Base-by-base conservation (phyloP, 371 early-diverging fungal species). In the Zancudomyces culisetae region DNA sequence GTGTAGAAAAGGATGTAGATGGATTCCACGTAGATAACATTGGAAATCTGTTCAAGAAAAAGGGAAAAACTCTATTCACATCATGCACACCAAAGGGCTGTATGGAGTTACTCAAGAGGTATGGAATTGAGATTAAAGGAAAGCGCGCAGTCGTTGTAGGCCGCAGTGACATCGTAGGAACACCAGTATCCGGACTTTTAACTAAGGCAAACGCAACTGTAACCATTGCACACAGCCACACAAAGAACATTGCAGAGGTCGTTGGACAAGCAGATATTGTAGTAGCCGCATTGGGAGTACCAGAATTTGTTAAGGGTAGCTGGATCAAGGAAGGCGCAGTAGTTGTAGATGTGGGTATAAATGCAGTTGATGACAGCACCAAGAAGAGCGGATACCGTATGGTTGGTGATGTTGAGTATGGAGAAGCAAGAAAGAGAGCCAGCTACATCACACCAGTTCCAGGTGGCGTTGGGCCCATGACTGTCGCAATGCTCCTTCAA, bases 391-490 rank as follows among this genome's bases (percentile, higher is more conserved):
- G 94, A 26, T 69, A 75, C 27, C 78, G 88, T 49, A 83, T 80
- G 78, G 91, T 89, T 24, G 95, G 95, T 47, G 95, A 94, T 68
- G 92, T 93, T 28, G 85, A 90, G 29, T 90, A 72, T 56, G 76
- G 74, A 2, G 64, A 59, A 15, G 90, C 85, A 13, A 56, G 59
- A 18, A 45, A 70, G 27, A 76, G 80, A 4, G 90, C 90, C 2
- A 70, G 79, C 6, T 70, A 70, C 27, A 86, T 92, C 56, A 92
- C 93, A 0, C 92, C 95, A 1, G 95, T 94, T 43, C 95, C 95
- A 22, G 94, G 94, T 27, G 94, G 93, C 40, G 92, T 93, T 26
- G 95, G 93, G 0, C 95, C 95, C 12, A 91, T 94, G 93, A 93
- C 95, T 3, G 94, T 94, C 13, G 89, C 89, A 42, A 91, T 94